Evolutionary conservation across 805 yeast genomes (phyloP), one percentile per base, ranked within the genome.

Genomic region (Torulaspora indica): DNA sequence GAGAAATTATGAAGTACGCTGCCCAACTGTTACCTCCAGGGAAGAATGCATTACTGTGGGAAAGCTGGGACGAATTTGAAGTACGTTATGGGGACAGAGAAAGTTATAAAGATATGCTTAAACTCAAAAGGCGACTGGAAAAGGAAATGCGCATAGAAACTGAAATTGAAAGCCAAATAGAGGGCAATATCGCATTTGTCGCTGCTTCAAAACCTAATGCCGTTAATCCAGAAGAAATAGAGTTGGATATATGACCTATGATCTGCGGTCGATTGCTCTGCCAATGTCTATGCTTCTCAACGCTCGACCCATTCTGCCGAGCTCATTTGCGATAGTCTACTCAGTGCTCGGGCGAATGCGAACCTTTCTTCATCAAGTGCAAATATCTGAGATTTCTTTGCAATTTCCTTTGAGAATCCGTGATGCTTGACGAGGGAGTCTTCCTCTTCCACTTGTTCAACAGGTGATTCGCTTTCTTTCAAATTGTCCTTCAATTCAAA

Each of bases 281-380:
- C 28, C n/a, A 4, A 9, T 12, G 28, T 4, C 10, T 12, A 25
- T 25, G 13, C 29, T 18, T 14, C 24, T 43, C 24, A 43, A 17
- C 49, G 59, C 44, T 82, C 88, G 5, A 87, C 81, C 98, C 98
- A 91, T 41, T 85, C 95, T 20, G 81, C 82, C 4, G 95, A 84
- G 53, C 95, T 82, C 97, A 91, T 91, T 55, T 91, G 98, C 34
- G 90, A 77, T 53, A 93, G 72, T 61, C 98, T 79, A 55, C 93
- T 82, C 46, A 91, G 71, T 0, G 98, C 97, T 60, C 98, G 77
- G 0, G 96, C 96, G 72, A 91, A 91, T 15, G 98, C 98, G 70
- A 91, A 93, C 63, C 83, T 78, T 68, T 91, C 98, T 65, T 91
- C 98, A 65, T 89, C 98, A 32, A 93, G 76, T 5, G 85, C 86